Conservation (phyloP, 2,329 filamentous ascomycete species). For the Biscogniauxia mediterranea region DNA sequence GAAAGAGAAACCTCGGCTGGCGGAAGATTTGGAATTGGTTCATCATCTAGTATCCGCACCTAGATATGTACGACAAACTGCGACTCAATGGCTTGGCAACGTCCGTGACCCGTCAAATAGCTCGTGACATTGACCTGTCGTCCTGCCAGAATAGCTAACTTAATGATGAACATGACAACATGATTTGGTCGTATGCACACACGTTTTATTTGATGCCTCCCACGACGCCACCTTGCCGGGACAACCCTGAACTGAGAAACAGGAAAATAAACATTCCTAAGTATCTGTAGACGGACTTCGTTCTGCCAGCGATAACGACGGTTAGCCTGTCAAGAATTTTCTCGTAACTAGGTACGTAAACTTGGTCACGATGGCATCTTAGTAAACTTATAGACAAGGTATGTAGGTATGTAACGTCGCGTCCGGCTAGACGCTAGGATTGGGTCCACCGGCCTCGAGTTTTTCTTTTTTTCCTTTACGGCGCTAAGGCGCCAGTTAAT, state of each 20-base stretch:
- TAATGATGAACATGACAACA: constrained; percentile 9
- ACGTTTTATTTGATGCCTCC: constrained; percentile 10
- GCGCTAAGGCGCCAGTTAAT: constrained; percentile 2
- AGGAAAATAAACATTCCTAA: constrained; percentile 1
- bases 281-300: background rate
- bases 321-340: background rate
- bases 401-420: constrained; percentile 19
- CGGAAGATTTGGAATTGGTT: background rate
- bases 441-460: background rate
- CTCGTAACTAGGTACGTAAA: background rate
- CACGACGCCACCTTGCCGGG: constrained; percentile 14
- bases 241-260: constrained; percentile 9
- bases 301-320: background rate
- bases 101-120: background rate
- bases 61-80: background rate
- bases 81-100: background rate
- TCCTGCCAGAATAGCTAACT: constrained; percentile 1
- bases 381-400: background rate
- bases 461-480: background rate
- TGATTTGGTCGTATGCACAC: constrained; percentile 8
- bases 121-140: background rate
- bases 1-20: background rate
- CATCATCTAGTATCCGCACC: background rate
- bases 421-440: constrained; percentile 3
- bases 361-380: constrained; percentile 3